These are phyloP conservation scores for Paecilomyces variotii DNA, from an alignment of 2,329 filamentous ascomycete species.

Conservation along the genomic window DNA sequence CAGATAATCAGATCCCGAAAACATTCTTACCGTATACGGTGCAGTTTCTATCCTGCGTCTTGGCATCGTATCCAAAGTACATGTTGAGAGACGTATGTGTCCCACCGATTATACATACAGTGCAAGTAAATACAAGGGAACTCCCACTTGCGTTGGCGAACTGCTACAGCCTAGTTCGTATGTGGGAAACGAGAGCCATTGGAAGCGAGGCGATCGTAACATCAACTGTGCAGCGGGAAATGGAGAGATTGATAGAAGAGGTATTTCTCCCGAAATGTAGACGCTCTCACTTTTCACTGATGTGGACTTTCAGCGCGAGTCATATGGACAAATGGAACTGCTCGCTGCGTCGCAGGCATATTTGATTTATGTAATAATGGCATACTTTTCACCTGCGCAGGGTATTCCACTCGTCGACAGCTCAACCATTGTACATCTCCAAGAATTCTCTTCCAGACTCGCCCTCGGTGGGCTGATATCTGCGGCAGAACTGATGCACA, in stretches of 20 bases:
- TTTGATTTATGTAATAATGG: constrained; percentile 44
- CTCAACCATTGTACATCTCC: constrained; percentile 42
- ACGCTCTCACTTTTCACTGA: neutral
- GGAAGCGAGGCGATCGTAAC: constrained; percentile 20
- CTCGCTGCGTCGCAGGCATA: constrained; percentile 47
- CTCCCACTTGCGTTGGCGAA: constrained; percentile 14
- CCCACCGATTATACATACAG: constrained; percentile 18
- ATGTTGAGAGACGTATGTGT: constrained; percentile 10
- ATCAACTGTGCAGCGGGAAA: constrained; percentile 15
- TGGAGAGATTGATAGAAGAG: constrained; percentile 12
- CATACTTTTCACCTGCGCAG: constrained; percentile 36
- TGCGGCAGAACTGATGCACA: constrained; percentile 29
- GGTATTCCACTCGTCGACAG: constrained; percentile 26
- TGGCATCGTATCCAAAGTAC: constrained; percentile 17
- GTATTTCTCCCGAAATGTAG: constrained; percentile 3
- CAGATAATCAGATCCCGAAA: constrained; percentile 13
- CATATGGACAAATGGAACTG: constrained; percentile 17
- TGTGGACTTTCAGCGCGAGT: constrained; percentile 6
- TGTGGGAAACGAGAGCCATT: constrained; percentile 16
- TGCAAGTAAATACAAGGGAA: constrained; percentile 7
- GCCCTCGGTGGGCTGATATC: constrained; percentile 39
- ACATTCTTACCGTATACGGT: constrained; percentile 13
- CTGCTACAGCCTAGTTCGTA: constrained; percentile 19
- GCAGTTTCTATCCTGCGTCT: constrained; percentile 15
- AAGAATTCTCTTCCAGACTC: constrained; percentile 40